phyloP scores from a whole-genome alignment of 495 filamentous ascomycete genomes.

The Penicillium cataractarum region DNA sequence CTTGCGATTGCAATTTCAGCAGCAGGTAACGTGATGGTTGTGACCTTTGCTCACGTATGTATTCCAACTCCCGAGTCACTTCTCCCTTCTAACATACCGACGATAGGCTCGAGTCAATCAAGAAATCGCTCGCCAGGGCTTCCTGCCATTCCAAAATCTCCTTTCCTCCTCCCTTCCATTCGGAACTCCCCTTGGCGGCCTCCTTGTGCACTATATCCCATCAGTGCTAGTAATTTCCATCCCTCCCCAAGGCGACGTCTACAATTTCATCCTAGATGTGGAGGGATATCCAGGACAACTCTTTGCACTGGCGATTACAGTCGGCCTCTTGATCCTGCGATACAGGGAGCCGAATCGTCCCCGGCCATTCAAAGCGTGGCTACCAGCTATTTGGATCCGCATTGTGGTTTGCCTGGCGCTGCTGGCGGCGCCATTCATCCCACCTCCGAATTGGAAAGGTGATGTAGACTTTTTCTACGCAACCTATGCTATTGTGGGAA shows the following conservation, averaged over 20 bases:
- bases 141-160: slow-evolving; percentile 65
- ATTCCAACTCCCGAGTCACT: neutral
- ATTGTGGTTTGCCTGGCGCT: slow-evolving; percentile 38
- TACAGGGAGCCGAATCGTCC: slow-evolving; percentile 61
- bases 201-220: slow-evolving; percentile 70
- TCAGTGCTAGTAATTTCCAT: slow-evolving; percentile 67
- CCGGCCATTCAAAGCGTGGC: slow-evolving; percentile 72
- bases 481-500: slow-evolving; percentile 73
- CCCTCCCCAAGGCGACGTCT: slow-evolving; percentile 66
- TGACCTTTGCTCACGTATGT: slow-evolving; percentile 65
- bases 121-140: slow-evolving; percentile 69
- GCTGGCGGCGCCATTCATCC: slow-evolving; percentile 44
- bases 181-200: slow-evolving; percentile 65
- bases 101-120: slow-evolving; percentile 67
- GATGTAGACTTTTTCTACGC: slow-evolving; percentile 68
- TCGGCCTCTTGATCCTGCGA: slow-evolving; percentile 66
- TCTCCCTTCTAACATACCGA: neutral
- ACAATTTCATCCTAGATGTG: slow-evolving; percentile 74
- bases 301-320: slow-evolving; percentile 58
- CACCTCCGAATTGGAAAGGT: slow-evolving; percentile 51
- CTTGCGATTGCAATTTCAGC: slow-evolving; percentile 69
- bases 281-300: slow-evolving; percentile 71
- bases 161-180: slow-evolving; percentile 70
- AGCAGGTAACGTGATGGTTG: slow-evolving; percentile 77
- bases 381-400: slow-evolving; percentile 46